A percentile compares a stretch with the other conserved stretches of the same genome.
Conservation (phyloP, 805 yeast species). For the Teunomyces gatunensis region DNA sequence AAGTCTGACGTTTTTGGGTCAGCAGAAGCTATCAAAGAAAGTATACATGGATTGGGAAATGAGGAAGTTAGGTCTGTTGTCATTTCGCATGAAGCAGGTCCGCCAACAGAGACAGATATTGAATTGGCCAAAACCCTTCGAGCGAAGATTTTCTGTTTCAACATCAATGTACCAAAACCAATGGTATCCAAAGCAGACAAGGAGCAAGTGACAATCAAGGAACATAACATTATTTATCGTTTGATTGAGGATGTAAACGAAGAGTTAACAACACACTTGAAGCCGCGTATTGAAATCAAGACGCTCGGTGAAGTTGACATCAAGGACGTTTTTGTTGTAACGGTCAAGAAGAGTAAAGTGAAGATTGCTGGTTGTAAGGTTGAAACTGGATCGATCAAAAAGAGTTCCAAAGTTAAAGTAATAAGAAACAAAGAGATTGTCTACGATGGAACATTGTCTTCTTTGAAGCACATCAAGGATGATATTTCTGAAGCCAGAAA, state of each 20-base stretch:
- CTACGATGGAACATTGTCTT: conserved; percentile 59
- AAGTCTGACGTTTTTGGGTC: conserved; percentile 95
- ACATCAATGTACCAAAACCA: conserved; percentile 65
- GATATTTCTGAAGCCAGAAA: conserved; percentile 74
- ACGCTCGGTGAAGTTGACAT: conserved; percentile 65
- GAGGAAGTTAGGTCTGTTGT: conserved; percentile 75
- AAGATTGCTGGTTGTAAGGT: conserved; percentile 90
- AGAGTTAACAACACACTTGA: conserved; percentile 55
- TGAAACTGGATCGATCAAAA: conserved; percentile 59
- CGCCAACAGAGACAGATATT: conserved; percentile 50
- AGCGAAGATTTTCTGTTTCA: conserved; percentile 78
- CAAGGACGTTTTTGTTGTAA: conserved; percentile 69
- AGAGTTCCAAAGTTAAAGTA: conserved; percentile 58
- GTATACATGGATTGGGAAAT: conserved; percentile 80
- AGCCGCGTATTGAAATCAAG: conserved; percentile 66
- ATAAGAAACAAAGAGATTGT: conserved; percentile 48
- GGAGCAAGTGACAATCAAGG: conserved; percentile 54
- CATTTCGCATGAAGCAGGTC: conserved; percentile 74
- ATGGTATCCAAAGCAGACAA: conserved; percentile 56
- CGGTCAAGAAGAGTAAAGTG: conserved; percentile 52
- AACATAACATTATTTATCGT: conserved; percentile 81
- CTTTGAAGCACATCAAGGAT: conserved; percentile 79
- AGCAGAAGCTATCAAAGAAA: conserved; percentile 86
- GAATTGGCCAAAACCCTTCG: conserved; percentile 41
- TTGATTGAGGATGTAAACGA: conserved; percentile 80